These are phyloP conservation scores for Waltergamsia citrina DNA, from an alignment of 2,329 filamentous ascomycete species.

Conservation along the genomic window DNA sequence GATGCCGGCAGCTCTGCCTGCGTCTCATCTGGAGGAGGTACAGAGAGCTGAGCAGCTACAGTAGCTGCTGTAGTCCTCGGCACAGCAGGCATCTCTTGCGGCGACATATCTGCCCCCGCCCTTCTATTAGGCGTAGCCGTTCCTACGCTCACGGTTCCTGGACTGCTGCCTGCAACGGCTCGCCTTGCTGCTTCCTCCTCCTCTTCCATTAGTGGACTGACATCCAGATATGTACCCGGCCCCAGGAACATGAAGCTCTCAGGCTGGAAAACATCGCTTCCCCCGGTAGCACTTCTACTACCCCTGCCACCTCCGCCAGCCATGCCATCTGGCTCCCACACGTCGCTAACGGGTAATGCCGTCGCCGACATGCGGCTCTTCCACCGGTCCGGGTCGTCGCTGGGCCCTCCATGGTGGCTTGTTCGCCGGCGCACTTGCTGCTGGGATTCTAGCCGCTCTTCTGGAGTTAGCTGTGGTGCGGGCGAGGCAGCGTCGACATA, in stretches of 20 bases:
- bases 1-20: neutral
- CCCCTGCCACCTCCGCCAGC: neutral
- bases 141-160: neutral
- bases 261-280: slow-evolving; percentile 35
- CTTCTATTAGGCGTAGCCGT: neutral
- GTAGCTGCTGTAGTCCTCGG: no score
- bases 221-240: slow-evolving; percentile 32
- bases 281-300: slow-evolving; percentile 17
- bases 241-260: slow-evolving; percentile 45
- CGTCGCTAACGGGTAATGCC: slow-evolving; percentile 6
- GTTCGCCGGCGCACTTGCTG: slow-evolving; percentile 25
- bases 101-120: neutral
- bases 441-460: slow-evolving; percentile 42
- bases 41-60: no score
- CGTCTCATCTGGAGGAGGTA: no score
- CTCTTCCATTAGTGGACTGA: slow-evolving; percentile 31
- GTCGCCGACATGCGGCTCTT: neutral
- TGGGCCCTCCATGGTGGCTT: neutral
- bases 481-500: slow-evolving; percentile 29
- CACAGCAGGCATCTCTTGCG: neutral
- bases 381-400: neutral
- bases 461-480: slow-evolving; percentile 33
- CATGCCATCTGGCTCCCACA: slow-evolving; percentile 16
- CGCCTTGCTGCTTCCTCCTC: slow-evolving; percentile 18
- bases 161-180: slow-evolving; percentile 6